Percentiles rank a stretch among this genome's conserved stretches.
Conservation (phyloP, 768 basidiomycete genomes). For the Termitomyces sp. region DNA sequence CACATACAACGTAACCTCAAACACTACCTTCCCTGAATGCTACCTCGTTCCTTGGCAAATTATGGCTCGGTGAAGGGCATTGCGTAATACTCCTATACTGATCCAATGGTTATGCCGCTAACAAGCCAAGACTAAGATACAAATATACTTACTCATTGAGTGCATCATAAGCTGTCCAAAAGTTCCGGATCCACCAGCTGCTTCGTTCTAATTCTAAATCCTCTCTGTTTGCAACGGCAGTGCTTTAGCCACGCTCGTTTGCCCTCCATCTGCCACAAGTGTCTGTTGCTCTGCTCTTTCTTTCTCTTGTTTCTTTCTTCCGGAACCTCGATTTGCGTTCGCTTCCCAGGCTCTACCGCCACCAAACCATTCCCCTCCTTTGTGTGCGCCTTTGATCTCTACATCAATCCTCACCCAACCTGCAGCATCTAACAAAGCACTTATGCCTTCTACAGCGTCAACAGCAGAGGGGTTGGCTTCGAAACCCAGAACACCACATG, state of each 20-base stretch:
- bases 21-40: no score
- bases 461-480: conserved; percentile 84
- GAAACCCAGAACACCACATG: conserved; percentile 87
- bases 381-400: conserved; percentile 80
- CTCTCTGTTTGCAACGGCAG: conserved; percentile 28
- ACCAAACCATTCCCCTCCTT: conserved; percentile 97
- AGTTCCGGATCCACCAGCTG: conserved; percentile 86
- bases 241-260: conserved; percentile 9
- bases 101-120: neutral
- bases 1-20: neutral
- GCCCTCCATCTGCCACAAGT: conserved; percentile 6
- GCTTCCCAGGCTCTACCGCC: conserved; percentile 75
- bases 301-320: conserved; percentile 18
- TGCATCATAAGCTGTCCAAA: conserved; percentile 94
- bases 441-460: conserved; percentile 88
- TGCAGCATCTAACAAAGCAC: conserved; percentile 86
- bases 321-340: conserved; percentile 28
- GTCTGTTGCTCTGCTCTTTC: conserved; percentile 11
- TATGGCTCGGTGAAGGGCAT: conserved; percentile 86
- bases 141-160: conserved; percentile 72
- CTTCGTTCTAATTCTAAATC: conserved; percentile 25
- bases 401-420: conserved; percentile 88
- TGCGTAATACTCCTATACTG: conserved; percentile 68
- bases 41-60: conserved; percentile 79
- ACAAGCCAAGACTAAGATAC: neutral